phyloP scores from a whole-genome alignment of 1,284 basidiomycete species.

The Singerocomus rubriflavus region DNA sequence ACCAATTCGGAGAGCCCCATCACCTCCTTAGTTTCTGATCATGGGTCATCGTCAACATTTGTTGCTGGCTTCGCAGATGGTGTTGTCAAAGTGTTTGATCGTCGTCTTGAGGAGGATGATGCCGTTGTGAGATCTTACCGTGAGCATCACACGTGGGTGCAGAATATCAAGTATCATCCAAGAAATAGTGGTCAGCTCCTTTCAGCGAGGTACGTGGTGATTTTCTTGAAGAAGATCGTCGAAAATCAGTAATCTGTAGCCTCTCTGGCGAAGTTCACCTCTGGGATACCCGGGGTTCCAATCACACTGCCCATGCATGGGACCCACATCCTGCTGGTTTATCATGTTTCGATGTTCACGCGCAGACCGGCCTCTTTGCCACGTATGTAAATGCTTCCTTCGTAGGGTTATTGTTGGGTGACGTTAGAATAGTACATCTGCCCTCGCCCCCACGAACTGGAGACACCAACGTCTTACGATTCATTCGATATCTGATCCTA shows the following conservation, averaged over 20 bases:
- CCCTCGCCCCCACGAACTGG: constrained; percentile 57
- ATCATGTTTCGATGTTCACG: constrained; percentile 86
- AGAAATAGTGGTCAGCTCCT: constrained; percentile 73
- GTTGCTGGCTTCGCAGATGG: constrained; percentile 94
- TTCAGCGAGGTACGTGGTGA: constrained; percentile 72
- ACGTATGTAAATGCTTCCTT: constrained; percentile 52
- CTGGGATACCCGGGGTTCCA: constrained; percentile 84
- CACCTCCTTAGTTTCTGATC: constrained; percentile 83
- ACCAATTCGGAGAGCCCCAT: constrained; percentile 90
- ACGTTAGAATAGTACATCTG: constrained; percentile 50
- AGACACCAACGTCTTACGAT: constrained; percentile 61
- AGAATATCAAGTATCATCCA: constrained; percentile 87
- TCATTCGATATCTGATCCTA: constrained; percentile 47
- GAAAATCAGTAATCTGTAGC: constrained; percentile 40
- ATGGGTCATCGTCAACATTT: constrained; percentile 77
- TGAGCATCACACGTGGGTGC: constrained; percentile 89
- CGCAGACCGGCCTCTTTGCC: constrained; percentile 83
- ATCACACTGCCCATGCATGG: constrained; percentile 63
- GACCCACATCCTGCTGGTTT: constrained; percentile 72
- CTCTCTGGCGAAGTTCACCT: constrained; percentile 88
- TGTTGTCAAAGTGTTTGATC: constrained; percentile 87
- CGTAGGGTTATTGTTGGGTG: neutral
- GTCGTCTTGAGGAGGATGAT: constrained; percentile 80
- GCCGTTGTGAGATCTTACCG: constrained; percentile 82
- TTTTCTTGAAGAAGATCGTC: neutral